Conservation (phyloP, 768 basidiomycete genomes). For the Inosperma sp. region DNA sequence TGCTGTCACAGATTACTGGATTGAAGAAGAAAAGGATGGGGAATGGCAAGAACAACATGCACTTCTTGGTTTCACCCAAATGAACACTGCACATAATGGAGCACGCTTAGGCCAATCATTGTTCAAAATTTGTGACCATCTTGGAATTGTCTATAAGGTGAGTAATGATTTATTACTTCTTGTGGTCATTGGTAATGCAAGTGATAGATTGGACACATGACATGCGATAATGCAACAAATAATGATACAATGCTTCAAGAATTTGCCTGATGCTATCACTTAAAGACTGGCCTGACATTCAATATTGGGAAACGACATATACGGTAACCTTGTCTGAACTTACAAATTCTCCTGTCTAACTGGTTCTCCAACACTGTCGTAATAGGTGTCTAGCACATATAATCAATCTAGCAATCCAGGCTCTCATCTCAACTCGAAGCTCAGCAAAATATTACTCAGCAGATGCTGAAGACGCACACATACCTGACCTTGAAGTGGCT, state of each 20-base stretch:
- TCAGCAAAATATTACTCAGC: conserved; percentile 25
- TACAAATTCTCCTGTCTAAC: background rate
- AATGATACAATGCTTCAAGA: conserved; percentile 9
- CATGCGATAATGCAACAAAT: conserved; percentile 8
- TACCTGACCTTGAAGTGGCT: background rate
- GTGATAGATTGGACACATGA: conserved; percentile 9
- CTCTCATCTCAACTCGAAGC: conserved; percentile 25
- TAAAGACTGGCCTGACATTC: background rate
- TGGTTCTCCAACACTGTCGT: background rate
- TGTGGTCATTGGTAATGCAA: conserved; percentile 1
- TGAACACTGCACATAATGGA: conserved; percentile 38
- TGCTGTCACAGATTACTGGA: conserved; percentile 33
- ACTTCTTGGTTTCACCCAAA: conserved; percentile 31
- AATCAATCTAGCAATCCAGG: conserved; percentile 33
- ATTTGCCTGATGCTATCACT: conserved; percentile 3
- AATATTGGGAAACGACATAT: conserved; percentile 10
- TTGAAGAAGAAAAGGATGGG: conserved; percentile 24
- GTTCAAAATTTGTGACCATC: conserved; percentile 7
- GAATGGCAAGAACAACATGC: conserved; percentile 33
- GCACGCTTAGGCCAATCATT: conserved; percentile 29
- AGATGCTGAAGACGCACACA: conserved; percentile 13
- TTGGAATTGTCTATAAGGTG: conserved; percentile 13
- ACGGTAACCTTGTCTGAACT: conserved; percentile 11
- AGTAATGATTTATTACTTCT: conserved; percentile 8
- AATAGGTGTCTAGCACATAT: conserved; percentile 32